Base-by-base conservation (phyloP, 441 rosid species). In the Aleurites moluccanus region DNA sequence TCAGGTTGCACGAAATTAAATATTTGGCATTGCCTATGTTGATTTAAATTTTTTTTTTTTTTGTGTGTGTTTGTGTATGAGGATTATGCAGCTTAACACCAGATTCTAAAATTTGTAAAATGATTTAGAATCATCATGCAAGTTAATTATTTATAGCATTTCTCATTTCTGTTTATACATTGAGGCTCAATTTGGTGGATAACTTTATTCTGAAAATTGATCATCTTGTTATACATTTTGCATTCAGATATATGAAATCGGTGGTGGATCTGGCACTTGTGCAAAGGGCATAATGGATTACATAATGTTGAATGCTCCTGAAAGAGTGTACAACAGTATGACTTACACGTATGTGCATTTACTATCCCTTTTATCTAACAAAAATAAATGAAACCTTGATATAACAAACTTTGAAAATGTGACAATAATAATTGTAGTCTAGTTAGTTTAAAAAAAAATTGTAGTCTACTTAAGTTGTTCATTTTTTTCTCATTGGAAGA, bases 181-280 rank as follows among this genome's bases (percentile, higher is more conserved):
- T 57, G 18, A 69, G 68, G 80, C 75, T 59, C 52, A 23, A 23
- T 61, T 23, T 64, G n/a, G 67, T 65, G n/a, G 72, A 44, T 69
- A 61, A 74, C 57, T 69, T 77, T 67, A 57, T 45, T 25, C 67
- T 57, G 45, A 73, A 77, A 68, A 27, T 75, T 69, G 73, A 75
- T 81, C 60, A 64, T 81, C 35, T 75, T 78, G 62, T 69, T 64
- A 60, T 75, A 73, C 67, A 20, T 74, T 78, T n/a, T 80, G 67
- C 83, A 66, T 76, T 81, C 91, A 95, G 99, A 89, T 92, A 77
- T 93, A 88, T 88, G 97, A 93, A 89, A 96, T 91, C 78, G 97
- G 96, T 63, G 98, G 98, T 86, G 99, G 99, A 80, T 96, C 98
- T 72, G 99, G 99, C 83, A 92, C 94, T 67, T 91, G 96, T 85